These are phyloP conservation scores for Orychophragmus violaceus DNA, from an alignment of 345 rosid genomes.

Conservation along the genomic window DNA sequence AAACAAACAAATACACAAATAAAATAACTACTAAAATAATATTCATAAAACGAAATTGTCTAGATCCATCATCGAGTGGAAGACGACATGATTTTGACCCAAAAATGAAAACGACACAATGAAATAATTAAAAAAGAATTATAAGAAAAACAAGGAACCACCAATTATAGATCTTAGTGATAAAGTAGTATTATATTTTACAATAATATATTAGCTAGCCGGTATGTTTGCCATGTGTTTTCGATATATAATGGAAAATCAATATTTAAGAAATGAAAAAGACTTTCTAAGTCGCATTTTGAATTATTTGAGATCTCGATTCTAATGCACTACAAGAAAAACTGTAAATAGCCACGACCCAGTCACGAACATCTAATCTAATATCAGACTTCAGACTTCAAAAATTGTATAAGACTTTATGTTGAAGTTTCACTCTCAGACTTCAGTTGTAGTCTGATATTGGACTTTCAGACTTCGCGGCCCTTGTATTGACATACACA, in stretches of 20 bases:
- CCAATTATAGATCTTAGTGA: conserved; percentile 22
- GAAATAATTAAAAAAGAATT: background rate
- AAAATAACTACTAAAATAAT: background rate
- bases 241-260: background rate
- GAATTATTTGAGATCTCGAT: background rate
- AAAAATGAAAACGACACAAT: conserved; percentile 23
- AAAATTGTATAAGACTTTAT: too few relatives aligned
- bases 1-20: background rate
- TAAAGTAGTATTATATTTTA: background rate
- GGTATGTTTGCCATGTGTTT: conserved; percentile 26
- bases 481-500: too few relatives aligned
- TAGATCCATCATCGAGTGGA: conserved; percentile 24
- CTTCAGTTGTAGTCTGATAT: too few relatives aligned
- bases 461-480: too few relatives aligned
- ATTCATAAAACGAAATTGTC: background rate
- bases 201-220: background rate
- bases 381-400: too few relatives aligned
- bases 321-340: too few relatives aligned
- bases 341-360: too few relatives aligned
- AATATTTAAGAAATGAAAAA: background rate
- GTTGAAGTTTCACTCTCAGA: too few relatives aligned
- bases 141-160: conserved; percentile 20
- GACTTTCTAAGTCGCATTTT: background rate
- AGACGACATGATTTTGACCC: conserved; percentile 30
- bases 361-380: too few relatives aligned